These are phyloP conservation scores for Zygoascus flipseniorum DNA, from an alignment of 805 yeast genomes.

Conservation along the genomic window DNA sequence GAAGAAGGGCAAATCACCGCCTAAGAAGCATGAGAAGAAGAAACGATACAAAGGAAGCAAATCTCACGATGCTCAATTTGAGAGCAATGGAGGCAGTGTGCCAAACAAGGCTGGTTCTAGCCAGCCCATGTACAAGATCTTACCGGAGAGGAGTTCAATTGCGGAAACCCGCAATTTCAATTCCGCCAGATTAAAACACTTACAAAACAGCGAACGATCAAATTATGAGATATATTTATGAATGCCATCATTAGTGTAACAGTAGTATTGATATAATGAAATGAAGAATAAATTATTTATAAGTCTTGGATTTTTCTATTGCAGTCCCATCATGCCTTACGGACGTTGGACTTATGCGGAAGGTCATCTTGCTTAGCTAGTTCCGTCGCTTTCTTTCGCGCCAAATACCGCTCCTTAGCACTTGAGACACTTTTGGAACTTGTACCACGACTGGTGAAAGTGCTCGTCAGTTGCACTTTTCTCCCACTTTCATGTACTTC, in stretches of 20 bases:
- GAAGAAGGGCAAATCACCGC: not conserved
- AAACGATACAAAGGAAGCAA: not conserved
- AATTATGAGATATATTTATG: not conserved
- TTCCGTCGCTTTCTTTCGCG: constrained; percentile 16
- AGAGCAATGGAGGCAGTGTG: not conserved
- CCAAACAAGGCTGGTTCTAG: not conserved
- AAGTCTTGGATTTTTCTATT: not conserved
- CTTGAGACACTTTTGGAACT: constrained; percentile 9
- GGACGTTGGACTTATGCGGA: constrained; percentile 1
- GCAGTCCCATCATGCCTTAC: not conserved
- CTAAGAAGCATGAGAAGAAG: not conserved
- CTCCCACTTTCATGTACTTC: constrained; percentile 4
- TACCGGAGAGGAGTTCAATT: not conserved
- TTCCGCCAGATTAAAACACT: not conserved
- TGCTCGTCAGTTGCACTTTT: constrained; percentile 5
- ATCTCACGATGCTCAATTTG: not conserved
- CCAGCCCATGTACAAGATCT: not conserved
- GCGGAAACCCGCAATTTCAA: not conserved
- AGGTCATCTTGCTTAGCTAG: not conserved
- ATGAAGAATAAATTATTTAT: not conserved
- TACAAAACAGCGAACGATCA: not conserved
- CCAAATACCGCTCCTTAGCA: constrained; percentile 23
- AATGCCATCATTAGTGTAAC: not conserved
- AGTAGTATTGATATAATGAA: not conserved
- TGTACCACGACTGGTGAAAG: constrained; percentile 10